Conservation (phyloP, 2,329 filamentous ascomycete genomes). For the Trichoderma sp. region DNA sequence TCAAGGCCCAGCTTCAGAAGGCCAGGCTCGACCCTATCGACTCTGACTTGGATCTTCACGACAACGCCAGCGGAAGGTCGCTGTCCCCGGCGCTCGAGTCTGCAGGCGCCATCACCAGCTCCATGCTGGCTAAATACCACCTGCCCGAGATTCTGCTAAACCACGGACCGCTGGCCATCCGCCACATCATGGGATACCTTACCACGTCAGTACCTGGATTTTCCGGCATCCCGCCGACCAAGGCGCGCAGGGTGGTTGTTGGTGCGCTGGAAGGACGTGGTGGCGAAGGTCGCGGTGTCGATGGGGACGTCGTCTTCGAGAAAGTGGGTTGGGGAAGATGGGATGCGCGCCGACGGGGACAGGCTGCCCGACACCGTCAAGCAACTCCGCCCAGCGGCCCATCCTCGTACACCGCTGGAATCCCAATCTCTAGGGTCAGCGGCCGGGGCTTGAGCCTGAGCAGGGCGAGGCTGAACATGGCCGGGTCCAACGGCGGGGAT, state of each 20-base stretch:
- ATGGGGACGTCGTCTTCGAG: conserved; percentile 79
- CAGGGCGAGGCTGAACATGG: conserved; percentile 51
- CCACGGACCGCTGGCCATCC: conserved; percentile 89
- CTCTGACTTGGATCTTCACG: conserved; percentile 84
- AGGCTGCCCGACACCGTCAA: conserved; percentile 52
- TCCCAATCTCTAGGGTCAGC: conserved; percentile 55
- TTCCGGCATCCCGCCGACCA: conserved; percentile 81
- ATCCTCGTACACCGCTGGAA: conserved; percentile 50
- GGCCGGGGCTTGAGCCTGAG: conserved; percentile 45
- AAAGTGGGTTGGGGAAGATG: conserved; percentile 98
- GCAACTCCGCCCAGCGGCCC: conserved; percentile 37
- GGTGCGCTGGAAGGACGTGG: conserved; percentile 82
- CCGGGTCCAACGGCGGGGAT: conserved; percentile 65
- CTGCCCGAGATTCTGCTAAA: conserved; percentile 86
- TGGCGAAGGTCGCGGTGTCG: conserved; percentile 60
- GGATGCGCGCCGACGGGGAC: conserved; percentile 77
- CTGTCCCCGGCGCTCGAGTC: conserved; percentile 64
- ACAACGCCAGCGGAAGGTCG: conserved; percentile 44
- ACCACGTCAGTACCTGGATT: conserved; percentile 93
- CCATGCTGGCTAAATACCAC: conserved; percentile 84
- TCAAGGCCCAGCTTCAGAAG: conserved; percentile 67
- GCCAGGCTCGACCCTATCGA: conserved; percentile 67
- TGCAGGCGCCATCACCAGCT: conserved; percentile 78
- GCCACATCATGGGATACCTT: conserved; percentile 92
- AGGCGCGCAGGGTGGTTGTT: conserved; percentile 90